These are phyloP conservation scores for Tillandsia fasciculata DNA, from an alignment of 176 grass and related monocot species.

Conservation along the genomic window DNA sequence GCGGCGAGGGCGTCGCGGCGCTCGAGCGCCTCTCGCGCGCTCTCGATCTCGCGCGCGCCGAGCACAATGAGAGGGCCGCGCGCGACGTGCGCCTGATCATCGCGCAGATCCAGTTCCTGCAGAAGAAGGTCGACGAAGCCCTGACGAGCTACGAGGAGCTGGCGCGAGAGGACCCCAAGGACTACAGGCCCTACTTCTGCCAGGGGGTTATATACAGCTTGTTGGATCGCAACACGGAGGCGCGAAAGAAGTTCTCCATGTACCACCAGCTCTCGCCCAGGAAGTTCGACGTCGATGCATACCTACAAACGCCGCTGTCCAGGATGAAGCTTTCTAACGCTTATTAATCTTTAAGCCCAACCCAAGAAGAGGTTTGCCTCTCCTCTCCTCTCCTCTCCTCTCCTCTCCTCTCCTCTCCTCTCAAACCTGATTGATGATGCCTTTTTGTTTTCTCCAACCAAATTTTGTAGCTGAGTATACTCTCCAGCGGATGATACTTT, in stretches of 20 bases:
- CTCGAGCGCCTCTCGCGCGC: conserved; percentile 30
- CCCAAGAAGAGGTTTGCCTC: not conserved
- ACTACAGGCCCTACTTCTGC: conserved; percentile 62
- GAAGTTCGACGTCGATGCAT: conserved; percentile 18
- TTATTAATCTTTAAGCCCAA: too few relatives aligned
- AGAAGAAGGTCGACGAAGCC: conserved; percentile 51
- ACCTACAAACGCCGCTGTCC: conserved; percentile 17
- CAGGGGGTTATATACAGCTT: conserved; percentile 43
- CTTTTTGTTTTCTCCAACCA: not conserved
- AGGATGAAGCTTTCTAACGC: not conserved
- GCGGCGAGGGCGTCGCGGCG: conserved; percentile 17
- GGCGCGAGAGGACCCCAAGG: conserved; percentile 39
- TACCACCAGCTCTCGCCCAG: conserved; percentile 29
- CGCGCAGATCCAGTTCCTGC: conserved; percentile 56
- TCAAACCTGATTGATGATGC: not conserved
- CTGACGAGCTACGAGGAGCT: conserved; percentile 52
- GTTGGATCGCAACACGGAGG: conserved; percentile 31
- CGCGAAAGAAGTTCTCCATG: conserved; percentile 28
- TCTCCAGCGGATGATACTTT: not conserved
- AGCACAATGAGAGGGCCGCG: conserved; percentile 20
- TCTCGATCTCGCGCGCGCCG: conserved; percentile 21
- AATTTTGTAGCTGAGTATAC: not conserved
- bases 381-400: not conserved
- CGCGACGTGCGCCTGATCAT: conserved; percentile 36
- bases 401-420: not conserved